A percentile compares a stretch with the other conserved stretches of the same genome.
Evolutionary conservation across 1,284 basidiomycete species (phyloP).

Genomic region (Melampsora allii-populina): DNA sequence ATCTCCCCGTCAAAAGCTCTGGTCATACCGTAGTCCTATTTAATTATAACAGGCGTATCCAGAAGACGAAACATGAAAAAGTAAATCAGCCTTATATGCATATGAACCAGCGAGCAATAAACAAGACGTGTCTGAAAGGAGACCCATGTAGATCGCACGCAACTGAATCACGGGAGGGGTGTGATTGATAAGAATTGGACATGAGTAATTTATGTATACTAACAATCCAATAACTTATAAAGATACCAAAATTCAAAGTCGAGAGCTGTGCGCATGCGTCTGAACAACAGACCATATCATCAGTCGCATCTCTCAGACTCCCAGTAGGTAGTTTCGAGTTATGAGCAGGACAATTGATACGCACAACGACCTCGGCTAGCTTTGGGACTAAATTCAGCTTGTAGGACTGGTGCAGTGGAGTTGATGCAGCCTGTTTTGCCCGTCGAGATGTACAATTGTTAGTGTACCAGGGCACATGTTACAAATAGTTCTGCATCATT

Average conservation of each 20-base stretch:
- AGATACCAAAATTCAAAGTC: constrained; percentile 52
- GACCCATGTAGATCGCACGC: too few relatives aligned
- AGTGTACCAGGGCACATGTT: too few relatives aligned
- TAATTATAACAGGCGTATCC: neutral
- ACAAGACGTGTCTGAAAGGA: too few relatives aligned
- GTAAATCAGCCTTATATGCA: too few relatives aligned
- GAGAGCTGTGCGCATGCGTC: constrained; percentile 51
- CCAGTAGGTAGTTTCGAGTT: neutral
- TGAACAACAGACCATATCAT: neutral
- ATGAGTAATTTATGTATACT: constrained; percentile 23
- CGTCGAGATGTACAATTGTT: neutral
- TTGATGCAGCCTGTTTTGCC: constrained; percentile 50
- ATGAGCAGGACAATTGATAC: neutral
- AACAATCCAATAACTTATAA: constrained; percentile 49
- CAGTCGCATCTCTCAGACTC: too few relatives aligned
- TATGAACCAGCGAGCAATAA: too few relatives aligned
- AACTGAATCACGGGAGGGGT: too few relatives aligned
- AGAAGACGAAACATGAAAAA: neutral
- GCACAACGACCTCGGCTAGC: constrained; percentile 50
- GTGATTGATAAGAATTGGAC: constrained; percentile 39
- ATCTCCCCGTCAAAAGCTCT: constrained; percentile 29
- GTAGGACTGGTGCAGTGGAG: constrained; percentile 52
- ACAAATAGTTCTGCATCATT: too few relatives aligned
- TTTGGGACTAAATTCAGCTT: constrained; percentile 51
- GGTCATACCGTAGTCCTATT: constrained; percentile 50